Conservation (phyloP, 2,329 filamentous ascomycete genomes). For the Capronia americana region DNA sequence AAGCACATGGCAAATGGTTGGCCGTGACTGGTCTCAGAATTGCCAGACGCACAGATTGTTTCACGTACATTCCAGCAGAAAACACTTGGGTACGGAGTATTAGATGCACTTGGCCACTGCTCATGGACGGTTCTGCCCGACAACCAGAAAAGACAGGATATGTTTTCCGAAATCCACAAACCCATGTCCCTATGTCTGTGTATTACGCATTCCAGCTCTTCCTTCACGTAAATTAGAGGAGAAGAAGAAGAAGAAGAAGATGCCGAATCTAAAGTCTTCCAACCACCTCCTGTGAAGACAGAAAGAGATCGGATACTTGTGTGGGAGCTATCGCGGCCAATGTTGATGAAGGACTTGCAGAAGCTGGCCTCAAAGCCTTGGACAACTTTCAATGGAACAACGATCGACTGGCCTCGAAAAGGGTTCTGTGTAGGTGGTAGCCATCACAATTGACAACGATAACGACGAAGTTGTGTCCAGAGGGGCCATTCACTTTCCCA, state of each 20-base stretch:
- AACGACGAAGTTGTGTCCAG: slow-evolving; percentile 62
- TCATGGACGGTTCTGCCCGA: background rate
- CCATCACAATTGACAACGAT: slow-evolving; percentile 69
- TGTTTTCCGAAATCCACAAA: background rate
- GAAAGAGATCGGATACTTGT: slow-evolving; percentile 36
- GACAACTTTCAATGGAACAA: slow-evolving; percentile 31
- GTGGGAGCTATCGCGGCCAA: slow-evolving; percentile 48
- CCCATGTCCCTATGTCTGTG: background rate
- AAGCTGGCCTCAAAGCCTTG: slow-evolving; percentile 42
- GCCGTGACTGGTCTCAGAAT: too few species aligned
- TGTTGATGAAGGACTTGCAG: slow-evolving; percentile 58
- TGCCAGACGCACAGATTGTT: background rate
- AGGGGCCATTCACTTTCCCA: slow-evolving; percentile 28
- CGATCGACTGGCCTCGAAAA: slow-evolving; percentile 47
- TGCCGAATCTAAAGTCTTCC: background rate
- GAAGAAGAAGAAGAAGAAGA: too few species aligned
- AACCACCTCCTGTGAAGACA: slow-evolving; percentile 31
- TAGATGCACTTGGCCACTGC: background rate
- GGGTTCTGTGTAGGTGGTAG: slow-evolving; percentile 61
- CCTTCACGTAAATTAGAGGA: background rate
- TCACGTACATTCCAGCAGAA: background rate
- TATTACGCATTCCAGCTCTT: background rate
- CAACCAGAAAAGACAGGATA: background rate
- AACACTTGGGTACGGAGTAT: background rate
- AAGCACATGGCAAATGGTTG: slow-evolving; percentile 1